Evolutionary conservation across 202 grass and related monocot species (phyloP), one percentile per base, ranked within the genome.

Genomic region (Carex arenaria): DNA sequence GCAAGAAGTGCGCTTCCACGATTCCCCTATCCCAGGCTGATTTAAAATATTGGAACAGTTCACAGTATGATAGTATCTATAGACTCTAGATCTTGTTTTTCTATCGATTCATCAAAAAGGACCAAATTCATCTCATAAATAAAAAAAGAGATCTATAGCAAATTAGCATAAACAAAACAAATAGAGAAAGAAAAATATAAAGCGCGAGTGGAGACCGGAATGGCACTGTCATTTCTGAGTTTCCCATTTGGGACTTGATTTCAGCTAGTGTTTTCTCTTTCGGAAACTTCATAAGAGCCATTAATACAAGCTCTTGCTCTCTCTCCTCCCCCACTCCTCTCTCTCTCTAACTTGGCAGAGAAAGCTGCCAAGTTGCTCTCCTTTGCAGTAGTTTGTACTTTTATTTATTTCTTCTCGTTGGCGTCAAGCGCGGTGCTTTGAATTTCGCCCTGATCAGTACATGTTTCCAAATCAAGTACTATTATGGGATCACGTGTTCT

Each of bases 231-330:
- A 45, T 45, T 10, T 45, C 42, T 45, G 42, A 45, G 42, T 9
- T 45, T 45, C 42, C 42, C 38, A 42, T 5, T 40, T 40, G 38
- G 38, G 38, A 40, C 38, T 40, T 40, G 38, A 61, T 60, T 79
- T 79, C 54, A 43, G 54, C 76, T 61, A 15, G 7, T 22, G 55
- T 32, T 80, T 80, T 80, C 76, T 80, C 55, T 80, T 61, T 43
- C 17, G 18, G 77, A 34, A 53, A 42, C 34, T 80, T 60, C 28
- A 61, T 79, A 79, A 3, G 2, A 42, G 51, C 18, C 23, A 80
- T 61, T 64, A 80, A 64, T 80, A 78, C 49, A 80, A 61, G n/a
- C 43, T 52, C 70, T 52, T 9, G 49, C 40, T 52, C 42, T 73
- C 45, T 49, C 45, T 45, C 1, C 8, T 6, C 4, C 38, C 38